Evolutionary conservation across 2,329 filamentous ascomycete genomes (phyloP).

Genomic region (Pseudogymnoascus sp.): DNA sequence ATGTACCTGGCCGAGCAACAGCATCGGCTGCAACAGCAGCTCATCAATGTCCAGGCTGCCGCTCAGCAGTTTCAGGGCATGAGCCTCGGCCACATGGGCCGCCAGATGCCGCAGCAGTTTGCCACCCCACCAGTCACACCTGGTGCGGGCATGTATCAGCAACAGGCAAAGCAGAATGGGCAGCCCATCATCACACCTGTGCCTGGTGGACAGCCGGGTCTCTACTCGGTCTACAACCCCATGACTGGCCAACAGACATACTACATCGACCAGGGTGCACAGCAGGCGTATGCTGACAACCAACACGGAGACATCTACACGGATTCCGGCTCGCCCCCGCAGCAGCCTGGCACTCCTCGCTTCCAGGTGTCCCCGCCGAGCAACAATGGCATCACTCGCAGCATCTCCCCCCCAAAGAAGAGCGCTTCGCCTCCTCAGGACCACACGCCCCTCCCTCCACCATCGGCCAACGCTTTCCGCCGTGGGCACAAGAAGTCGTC

Average conservation of each 20-base stretch:
- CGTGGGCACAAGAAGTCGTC: slow-evolving; percentile 85
- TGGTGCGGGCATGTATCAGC: slow-evolving; percentile 46
- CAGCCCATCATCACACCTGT: slow-evolving; percentile 40
- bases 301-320: slow-evolving; percentile 32
- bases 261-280: slow-evolving; percentile 43
- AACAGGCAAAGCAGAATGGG: slow-evolving; percentile 24
- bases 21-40: slow-evolving; percentile 87
- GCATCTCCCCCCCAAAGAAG: slow-evolving; percentile 58
- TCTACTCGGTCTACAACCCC: slow-evolving; percentile 79
- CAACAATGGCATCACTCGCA: slow-evolving; percentile 48
- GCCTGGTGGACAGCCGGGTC: slow-evolving; percentile 61
- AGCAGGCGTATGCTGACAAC: slow-evolving; percentile 29
- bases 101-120: slow-evolving; percentile 38
- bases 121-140: slow-evolving; percentile 44
- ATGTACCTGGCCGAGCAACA: slow-evolving; percentile 90
- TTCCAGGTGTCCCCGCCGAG: slow-evolving; percentile 74
- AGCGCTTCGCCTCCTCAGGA: slow-evolving; percentile 63
- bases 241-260: slow-evolving; percentile 78
- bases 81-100: slow-evolving; percentile 49
- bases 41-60: slow-evolving; percentile 73
- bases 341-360: slow-evolving; percentile 56
- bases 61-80: slow-evolving; percentile 76
- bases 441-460: slow-evolving; percentile 69
- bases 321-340: slow-evolving; percentile 40
- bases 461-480: slow-evolving; percentile 85